phyloP scores from a whole-genome alignment of 805 yeast species.

The Schwanniomyces polymorphus region DNA sequence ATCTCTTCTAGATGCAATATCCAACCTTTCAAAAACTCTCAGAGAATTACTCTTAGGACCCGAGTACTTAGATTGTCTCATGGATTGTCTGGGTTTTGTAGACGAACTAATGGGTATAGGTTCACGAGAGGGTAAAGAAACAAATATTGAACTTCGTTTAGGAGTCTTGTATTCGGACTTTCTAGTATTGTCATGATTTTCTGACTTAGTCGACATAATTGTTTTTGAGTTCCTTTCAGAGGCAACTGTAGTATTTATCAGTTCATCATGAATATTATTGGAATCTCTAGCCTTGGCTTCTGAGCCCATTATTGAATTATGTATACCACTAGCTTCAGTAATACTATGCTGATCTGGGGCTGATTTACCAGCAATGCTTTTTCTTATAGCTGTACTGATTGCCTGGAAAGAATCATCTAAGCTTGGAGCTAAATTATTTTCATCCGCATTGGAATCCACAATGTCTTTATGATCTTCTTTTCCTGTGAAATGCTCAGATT shows the following conservation, averaged over 20 bases:
- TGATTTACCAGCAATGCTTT: conserved; percentile 40
- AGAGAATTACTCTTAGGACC: conserved; percentile 11
- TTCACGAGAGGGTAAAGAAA: conserved; percentile 37
- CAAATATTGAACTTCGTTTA: conserved; percentile 32
- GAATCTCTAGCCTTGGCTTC: not conserved
- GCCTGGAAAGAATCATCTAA: conserved; percentile 48
- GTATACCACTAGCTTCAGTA: not conserved
- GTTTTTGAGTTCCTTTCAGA: not conserved
- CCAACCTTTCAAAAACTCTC: conserved; percentile 15
- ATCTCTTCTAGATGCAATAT: conserved; percentile 11
- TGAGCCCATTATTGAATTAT: not conserved
- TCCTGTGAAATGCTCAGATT: conserved; percentile 18
- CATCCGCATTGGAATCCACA: not conserved
- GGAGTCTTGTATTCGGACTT: conserved; percentile 20
- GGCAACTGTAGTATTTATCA: not conserved
- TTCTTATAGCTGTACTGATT: conserved; percentile 46
- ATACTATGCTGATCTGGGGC: not conserved
- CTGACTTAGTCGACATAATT: not conserved
- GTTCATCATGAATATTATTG: not conserved
- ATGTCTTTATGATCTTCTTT: not conserved
- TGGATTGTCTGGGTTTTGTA: not conserved
- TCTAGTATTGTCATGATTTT: not conserved
- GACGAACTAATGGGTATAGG: conserved; percentile 30
- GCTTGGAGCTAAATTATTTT: not conserved
- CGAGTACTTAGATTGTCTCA: not conserved